Evolutionary conservation across 805 yeast genomes (phyloP).

Genomic region (Pichia exigua): DNA sequence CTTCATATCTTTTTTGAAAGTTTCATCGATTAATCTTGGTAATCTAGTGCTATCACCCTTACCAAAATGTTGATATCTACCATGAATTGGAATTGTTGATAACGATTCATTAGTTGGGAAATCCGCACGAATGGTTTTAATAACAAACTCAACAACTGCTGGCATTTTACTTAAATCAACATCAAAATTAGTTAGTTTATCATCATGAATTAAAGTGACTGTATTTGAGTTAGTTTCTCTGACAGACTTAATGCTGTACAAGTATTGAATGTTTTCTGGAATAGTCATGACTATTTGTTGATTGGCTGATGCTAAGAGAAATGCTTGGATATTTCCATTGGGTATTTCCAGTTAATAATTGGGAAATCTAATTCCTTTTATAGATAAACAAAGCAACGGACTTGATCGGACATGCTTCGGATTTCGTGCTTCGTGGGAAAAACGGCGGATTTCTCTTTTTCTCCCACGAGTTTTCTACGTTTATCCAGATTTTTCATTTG

Average conservation of each 20-base stretch:
- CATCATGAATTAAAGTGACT: constrained; percentile 30
- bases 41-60: constrained; percentile 41
- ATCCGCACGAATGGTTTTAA: constrained; percentile 36
- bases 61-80: constrained; percentile 60
- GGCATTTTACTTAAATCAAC: constrained; percentile 37
- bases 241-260: constrained; percentile 47
- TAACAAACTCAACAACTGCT: constrained; percentile 38
- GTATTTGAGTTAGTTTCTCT: constrained; percentile 44
- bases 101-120: constrained; percentile 35
- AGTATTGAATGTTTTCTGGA: constrained; percentile 23
- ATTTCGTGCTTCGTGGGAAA: neutral
- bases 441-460: neutral
- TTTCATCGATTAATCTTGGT: constrained; percentile 30
- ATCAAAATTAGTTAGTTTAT: constrained; percentile 36
- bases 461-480: neutral
- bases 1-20: constrained; percentile 24
- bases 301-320: too few relatives aligned
- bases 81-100: constrained; percentile 52
- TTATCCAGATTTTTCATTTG: neutral
- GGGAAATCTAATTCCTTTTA: neutral
- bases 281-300: neutral
- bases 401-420: neutral
- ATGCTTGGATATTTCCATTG: too few relatives aligned
- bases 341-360: too few relatives aligned
- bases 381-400: neutral